Evolutionary conservation across 2,329 filamentous ascomycete genomes (phyloP).

Genomic region (Blastomyces gilchristii): DNA sequence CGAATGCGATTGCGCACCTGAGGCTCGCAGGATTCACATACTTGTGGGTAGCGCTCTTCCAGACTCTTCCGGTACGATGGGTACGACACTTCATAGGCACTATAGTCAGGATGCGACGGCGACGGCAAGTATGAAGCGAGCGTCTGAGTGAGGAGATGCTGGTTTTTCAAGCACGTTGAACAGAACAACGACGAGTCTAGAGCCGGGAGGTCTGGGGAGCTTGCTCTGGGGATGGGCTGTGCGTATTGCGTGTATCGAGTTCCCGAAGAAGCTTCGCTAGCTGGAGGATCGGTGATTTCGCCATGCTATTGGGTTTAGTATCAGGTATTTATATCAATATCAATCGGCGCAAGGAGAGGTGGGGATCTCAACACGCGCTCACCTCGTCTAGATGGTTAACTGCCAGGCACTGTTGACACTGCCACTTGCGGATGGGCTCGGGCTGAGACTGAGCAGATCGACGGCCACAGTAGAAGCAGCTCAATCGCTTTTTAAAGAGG

Average conservation of each 20-base stretch:
- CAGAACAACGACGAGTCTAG: constrained; percentile 50
- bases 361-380: constrained; percentile 20
- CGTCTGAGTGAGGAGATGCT: constrained; percentile 64
- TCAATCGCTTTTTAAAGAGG: constrained; percentile 41
- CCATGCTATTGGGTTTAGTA: constrained; percentile 51
- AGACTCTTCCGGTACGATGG: constrained; percentile 60
- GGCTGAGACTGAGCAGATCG: constrained; percentile 52
- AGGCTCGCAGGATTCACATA: constrained; percentile 71
- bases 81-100: constrained; percentile 56
- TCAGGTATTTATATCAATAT: constrained; percentile 17
- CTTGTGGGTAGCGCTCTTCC: constrained; percentile 77
- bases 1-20: constrained; percentile 60
- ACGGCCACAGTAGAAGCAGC: constrained; percentile 76
- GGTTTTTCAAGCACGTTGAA: constrained; percentile 74
- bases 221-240: constrained; percentile 39
- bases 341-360: neutral
- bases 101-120: constrained; percentile 56
- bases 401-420: constrained; percentile 69
- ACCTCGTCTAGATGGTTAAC: constrained; percentile 85
- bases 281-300: constrained; percentile 78
- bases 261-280: constrained; percentile 43
- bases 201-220: constrained; percentile 23
- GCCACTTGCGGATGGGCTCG: constrained; percentile 53
- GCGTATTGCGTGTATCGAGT: constrained; percentile 40
- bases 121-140: constrained; percentile 70